Evolutionary conservation across 495 filamentous ascomycete species (phyloP).

Genomic region (Pyrenopolyporus hunteri): DNA sequence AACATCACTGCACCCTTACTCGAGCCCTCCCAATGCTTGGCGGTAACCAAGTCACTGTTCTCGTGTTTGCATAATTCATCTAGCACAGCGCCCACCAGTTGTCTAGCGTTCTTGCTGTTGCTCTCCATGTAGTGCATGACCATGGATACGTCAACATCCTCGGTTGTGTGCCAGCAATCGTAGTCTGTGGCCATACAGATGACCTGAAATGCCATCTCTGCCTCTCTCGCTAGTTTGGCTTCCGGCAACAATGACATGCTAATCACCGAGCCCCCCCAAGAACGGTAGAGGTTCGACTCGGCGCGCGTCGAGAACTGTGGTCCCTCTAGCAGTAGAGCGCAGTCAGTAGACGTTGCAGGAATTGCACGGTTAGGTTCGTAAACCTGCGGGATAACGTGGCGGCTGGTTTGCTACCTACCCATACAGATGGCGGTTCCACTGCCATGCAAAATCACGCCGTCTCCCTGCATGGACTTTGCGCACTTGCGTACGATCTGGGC

Average conservation of each 20-base stretch:
- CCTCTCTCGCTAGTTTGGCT: constrained; percentile 93
- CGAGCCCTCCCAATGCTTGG: constrained; percentile 73
- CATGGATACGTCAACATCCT: constrained; percentile 91
- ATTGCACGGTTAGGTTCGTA: background rate
- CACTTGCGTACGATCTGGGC: constrained; percentile 73
- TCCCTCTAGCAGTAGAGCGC: constrained; percentile 63
- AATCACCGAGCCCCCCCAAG: constrained; percentile 88
- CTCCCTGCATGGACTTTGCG: constrained; percentile 76
- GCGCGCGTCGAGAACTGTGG: constrained; percentile 98
- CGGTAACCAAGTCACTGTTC: constrained; percentile 74
- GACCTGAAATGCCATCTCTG: constrained; percentile 95
- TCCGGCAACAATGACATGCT: constrained; percentile 98
- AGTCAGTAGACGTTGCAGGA: background rate
- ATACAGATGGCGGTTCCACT: constrained; percentile 87
- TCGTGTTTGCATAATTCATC: constrained; percentile 81
- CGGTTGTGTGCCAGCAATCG: constrained; percentile 86
- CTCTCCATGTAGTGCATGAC: constrained; percentile 96
- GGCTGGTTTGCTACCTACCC: constrained; percentile 60
- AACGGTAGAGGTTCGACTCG: constrained; percentile 91
- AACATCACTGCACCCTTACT: constrained; percentile 72
- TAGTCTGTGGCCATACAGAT: constrained; percentile 99
- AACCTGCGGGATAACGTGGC: background rate
- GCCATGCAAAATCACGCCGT: constrained; percentile 78
- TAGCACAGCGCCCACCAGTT: constrained; percentile 83
- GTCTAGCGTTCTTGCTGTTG: constrained; percentile 84